phyloP scores from a whole-genome alignment of 176 grass and related monocot species.

The Musa troglodytarum region DNA sequence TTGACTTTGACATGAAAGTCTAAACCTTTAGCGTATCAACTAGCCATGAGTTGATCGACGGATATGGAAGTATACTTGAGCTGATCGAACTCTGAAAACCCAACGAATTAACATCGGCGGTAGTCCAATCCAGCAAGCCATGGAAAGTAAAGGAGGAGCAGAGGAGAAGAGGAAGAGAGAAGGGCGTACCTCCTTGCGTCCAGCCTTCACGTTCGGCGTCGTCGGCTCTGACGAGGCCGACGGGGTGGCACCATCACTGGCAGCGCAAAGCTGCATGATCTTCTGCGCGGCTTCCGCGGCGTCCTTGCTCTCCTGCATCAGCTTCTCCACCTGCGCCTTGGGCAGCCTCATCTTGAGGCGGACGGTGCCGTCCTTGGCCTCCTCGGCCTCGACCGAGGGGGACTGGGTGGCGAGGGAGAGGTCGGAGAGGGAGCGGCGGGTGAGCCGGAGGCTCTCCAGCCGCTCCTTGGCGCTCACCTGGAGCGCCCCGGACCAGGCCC shows the following conservation, averaged over 20 bases:
- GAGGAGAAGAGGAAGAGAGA: background rate
- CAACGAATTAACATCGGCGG: constrained; percentile 5
- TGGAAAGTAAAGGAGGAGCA: constrained; percentile 7
- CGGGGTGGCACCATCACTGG: constrained; percentile 20
- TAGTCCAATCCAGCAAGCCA: constrained; percentile 33
- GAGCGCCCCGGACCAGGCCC: constrained; percentile 10
- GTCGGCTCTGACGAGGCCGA: constrained; percentile 2
- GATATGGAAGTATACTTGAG: too few relatives aligned
- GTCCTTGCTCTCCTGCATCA: constrained; percentile 58
- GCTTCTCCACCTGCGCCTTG: constrained; percentile 55
- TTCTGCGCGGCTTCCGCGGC: constrained; percentile 36
- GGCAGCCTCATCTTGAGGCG: constrained; percentile 46
- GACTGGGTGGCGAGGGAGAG: background rate
- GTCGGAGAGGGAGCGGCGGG: constrained; percentile 16
- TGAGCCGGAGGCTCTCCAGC: constrained; percentile 9
- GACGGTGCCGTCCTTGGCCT: background rate
- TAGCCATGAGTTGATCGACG: too few relatives aligned
- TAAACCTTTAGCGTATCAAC: too few relatives aligned
- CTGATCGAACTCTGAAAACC: background rate
- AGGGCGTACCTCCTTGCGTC: constrained; percentile 32
- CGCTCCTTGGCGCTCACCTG: constrained; percentile 11
- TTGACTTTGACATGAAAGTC: too few relatives aligned
- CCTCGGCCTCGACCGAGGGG: background rate
- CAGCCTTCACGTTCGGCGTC: background rate
- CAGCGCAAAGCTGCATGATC: constrained; percentile 59